A percentile compares a stretch with the other conserved stretches of the same genome.
phyloP scores from a whole-genome alignment of 495 filamentous ascomycete species.

The Chlorociboria aeruginascens region DNA sequence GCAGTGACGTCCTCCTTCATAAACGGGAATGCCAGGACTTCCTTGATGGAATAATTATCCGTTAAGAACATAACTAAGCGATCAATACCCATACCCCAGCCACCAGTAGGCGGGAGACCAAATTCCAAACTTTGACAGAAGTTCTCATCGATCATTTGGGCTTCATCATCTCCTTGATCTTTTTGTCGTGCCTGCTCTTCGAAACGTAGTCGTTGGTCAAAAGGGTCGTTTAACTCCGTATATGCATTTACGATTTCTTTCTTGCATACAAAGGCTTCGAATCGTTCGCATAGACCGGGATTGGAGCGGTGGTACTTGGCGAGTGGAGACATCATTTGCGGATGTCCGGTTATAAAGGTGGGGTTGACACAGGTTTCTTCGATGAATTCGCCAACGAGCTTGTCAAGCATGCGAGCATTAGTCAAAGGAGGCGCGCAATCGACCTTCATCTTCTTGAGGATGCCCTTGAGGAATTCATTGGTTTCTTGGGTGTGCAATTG shows the following conservation, averaged over 20 bases:
- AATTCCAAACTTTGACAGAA: constrained; percentile 74
- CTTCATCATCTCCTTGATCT: constrained; percentile 92
- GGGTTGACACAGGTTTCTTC: constrained; percentile 90
- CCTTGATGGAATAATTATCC: constrained; percentile 89
- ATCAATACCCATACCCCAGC: constrained; percentile 97
- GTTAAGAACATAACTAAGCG: constrained; percentile 91
- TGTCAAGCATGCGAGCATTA: constrained; percentile 96
- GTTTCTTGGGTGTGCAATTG: constrained; percentile 84
- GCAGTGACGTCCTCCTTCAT: constrained; percentile 28
- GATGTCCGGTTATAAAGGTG: constrained; percentile 89
- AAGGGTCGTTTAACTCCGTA: constrained; percentile 96
- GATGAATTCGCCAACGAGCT: constrained; percentile 91
- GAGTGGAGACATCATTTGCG: constrained; percentile 94
- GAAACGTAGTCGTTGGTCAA: constrained; percentile 87
- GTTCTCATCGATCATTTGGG: constrained; percentile 88
- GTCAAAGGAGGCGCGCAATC: constrained; percentile 85
- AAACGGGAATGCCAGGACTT: constrained; percentile 83
- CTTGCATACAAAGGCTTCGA: constrained; percentile 95
- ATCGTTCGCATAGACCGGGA: constrained; percentile 85
- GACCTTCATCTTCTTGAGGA: constrained; percentile 81
- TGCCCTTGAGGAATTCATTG: constrained; percentile 68
- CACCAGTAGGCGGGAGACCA: constrained; percentile 85
- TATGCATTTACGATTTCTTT: constrained; percentile 96
- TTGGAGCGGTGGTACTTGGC: constrained; percentile 85
- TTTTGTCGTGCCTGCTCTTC: constrained; percentile 96